Evolutionary conservation across 768 basidiomycete genomes (phyloP).

Genomic region (Clavulina sp.): DNA sequence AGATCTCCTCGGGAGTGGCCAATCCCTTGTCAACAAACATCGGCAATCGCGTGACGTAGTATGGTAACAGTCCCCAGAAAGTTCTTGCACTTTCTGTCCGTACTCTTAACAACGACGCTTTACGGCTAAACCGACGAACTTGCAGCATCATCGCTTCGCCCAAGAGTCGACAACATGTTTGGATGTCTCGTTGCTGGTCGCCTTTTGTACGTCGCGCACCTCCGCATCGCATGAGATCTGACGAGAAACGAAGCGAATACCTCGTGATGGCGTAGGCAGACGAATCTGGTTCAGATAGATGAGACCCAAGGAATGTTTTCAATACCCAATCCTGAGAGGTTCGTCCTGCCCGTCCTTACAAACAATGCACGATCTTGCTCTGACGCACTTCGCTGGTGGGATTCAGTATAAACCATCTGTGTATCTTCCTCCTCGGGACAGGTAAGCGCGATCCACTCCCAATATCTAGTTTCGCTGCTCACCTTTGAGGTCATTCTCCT

Average conservation of each 20-base stretch:
- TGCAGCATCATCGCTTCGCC: too few relatives aligned
- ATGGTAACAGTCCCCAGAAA: too few relatives aligned
- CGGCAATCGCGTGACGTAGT: too few relatives aligned
- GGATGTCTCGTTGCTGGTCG: slow-evolving; percentile 15
- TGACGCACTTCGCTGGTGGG: neutral
- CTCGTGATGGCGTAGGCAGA: slow-evolving; percentile 27
- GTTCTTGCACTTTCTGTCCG: too few relatives aligned
- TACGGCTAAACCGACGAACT: too few relatives aligned
- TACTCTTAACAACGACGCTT: too few relatives aligned
- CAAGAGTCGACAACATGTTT: slow-evolving; percentile 12
- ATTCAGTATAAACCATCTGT: slow-evolving; percentile 54
- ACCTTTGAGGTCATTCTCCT: slow-evolving; percentile 4
- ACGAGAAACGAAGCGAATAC: neutral
- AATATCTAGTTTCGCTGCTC: neutral
- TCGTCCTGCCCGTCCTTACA: neutral
- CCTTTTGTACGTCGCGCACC: slow-evolving; percentile 9
- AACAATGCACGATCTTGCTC: neutral
- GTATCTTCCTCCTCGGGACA: slow-evolving; percentile 68
- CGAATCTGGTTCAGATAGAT: slow-evolving; percentile 64
- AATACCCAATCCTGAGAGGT: slow-evolving; percentile 42
- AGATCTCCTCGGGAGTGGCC: too few relatives aligned
- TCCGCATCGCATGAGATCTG: neutral
- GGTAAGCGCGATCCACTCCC: slow-evolving; percentile 23
- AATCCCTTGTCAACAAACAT: too few relatives aligned
- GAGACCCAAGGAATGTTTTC: slow-evolving; percentile 71